Base-by-base conservation (phyloP, 768 basidiomycete species). In the Panaeolus papilionaceus region DNA sequence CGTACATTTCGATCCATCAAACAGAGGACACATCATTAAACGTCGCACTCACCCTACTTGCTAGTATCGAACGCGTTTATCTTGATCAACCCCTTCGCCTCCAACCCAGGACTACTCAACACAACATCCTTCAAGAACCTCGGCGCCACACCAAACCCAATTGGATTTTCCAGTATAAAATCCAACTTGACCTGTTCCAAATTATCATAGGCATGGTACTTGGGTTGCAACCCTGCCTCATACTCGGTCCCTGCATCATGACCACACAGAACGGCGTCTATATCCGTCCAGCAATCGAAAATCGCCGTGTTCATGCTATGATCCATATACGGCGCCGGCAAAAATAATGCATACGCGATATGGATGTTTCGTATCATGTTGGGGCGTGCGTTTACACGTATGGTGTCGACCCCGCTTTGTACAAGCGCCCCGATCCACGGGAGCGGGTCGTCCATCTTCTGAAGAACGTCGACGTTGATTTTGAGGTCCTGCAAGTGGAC, bases 311-410 rank as follows among this genome's bases (percentile, higher is more conserved):
- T 73, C 33, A 69, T 63, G 9, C 73, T 74, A 37, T 71, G 71
- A 65, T 78, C 75, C 74, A 78, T 77, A 66, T 77, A 78, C 3
- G 76, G 76, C 28, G 72, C 72, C 1, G 77, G 77, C 49, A 78
- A 73, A 51, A 76, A 78, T 0, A 76, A 37, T 40, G 72, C 67
- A 67, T 76, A 77, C 20, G 73, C 65, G 61, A 78, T 67, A 65
- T 69, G 68, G 38, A 76, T 69, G 2, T 49, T 38, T 10, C 69
- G 64, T 23, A 78, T 64, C 11, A 58, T 58, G 33, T 58, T 58
- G 9, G 54, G 54, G n/a, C 54, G 54, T 28, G 62, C 42, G 63
- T 74, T 77, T 37, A 7, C 28, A 33, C 66, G 63, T 2, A 69
- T 63, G 12, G 70, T 54, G 39, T 69, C 65, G 33, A 74, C 64